A percentile compares a stretch with the other conserved stretches of the same genome.
Evolutionary conservation across 352 stramenopile genomes (phyloP).

Genomic region (Phytopythium vexans): DNA sequence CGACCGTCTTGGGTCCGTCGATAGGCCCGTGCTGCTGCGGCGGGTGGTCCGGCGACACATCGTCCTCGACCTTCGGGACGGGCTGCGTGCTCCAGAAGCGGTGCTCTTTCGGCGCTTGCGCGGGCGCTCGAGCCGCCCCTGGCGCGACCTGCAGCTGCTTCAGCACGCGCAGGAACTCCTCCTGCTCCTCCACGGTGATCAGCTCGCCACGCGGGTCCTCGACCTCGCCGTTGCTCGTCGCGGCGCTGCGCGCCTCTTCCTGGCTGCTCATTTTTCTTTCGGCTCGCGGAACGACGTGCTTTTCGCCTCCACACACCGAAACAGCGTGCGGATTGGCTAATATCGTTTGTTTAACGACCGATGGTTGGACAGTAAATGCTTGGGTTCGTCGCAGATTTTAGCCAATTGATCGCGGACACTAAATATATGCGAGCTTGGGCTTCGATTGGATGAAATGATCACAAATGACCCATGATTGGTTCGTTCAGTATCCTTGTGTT

Average conservation of each 20-base stretch:
- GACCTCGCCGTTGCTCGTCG: conserved; percentile 4
- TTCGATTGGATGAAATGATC: too few species aligned
- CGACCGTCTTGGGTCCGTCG: conserved; percentile 87
- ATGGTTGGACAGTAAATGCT: too few species aligned
- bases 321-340: too few species aligned
- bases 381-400: too few species aligned
- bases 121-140: conserved; percentile 1
- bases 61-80: conserved; percentile 51
- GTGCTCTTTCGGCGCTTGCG: conserved; percentile 40
- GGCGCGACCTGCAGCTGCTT: conserved; percentile 40
- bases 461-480: too few species aligned
- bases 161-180: conserved; percentile 67
- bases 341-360: too few species aligned
- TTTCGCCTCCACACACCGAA: too few species aligned
- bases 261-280: too few species aligned
- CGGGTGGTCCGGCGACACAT: conserved; percentile 17
- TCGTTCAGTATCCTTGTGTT: too few species aligned
- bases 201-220: conserved; percentile 12
- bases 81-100: conserved; percentile 92
- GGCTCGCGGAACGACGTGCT: too few species aligned
- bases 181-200: conserved; percentile 52
- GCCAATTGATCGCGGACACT: too few species aligned
- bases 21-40: conserved; percentile 82
- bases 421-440: too few species aligned
- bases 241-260: background rate